Percentiles rank a stretch among this genome's conserved stretches.
These are phyloP conservation scores for Ceratocystis variospora DNA, from an alignment of 2,329 filamentous ascomycete genomes.

Conservation along the genomic window DNA sequence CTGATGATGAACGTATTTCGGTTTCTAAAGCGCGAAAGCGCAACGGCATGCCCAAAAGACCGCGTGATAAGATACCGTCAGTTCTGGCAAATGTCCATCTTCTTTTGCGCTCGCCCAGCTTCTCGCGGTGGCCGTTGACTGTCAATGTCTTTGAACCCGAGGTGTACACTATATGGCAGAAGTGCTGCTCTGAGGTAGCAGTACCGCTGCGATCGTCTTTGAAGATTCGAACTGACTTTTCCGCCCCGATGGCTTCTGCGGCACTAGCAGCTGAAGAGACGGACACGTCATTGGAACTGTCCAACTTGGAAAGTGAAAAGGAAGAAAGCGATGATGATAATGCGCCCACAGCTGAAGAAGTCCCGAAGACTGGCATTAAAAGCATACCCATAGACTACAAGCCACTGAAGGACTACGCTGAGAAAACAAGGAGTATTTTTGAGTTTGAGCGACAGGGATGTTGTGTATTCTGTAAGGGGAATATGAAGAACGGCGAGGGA, in stretches of 20 bases:
- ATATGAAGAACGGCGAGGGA: conserved; percentile 35
- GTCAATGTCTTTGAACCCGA: conserved; percentile 66
- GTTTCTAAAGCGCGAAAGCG: conserved; percentile 37
- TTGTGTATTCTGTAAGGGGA: conserved; percentile 40
- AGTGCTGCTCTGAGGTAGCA: conserved; percentile 38
- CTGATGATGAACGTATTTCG: conserved; percentile 45
- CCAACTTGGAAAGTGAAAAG: neutral
- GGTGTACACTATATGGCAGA: conserved; percentile 54
- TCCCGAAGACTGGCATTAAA: conserved; percentile 35
- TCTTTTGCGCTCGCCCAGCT: conserved; percentile 65
- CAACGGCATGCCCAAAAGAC: conserved; percentile 42
- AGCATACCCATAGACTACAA: conserved; percentile 42
- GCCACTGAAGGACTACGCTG: conserved; percentile 39
- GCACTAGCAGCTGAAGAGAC: neutral
- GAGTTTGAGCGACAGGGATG: conserved; percentile 42
- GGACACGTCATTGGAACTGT: neutral
- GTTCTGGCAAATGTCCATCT: conserved; percentile 70
- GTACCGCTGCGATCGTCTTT: conserved; percentile 37
- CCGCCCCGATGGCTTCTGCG: conserved; percentile 21
- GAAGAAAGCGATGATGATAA: neutral
- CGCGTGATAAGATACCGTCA: conserved; percentile 47
- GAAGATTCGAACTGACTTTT: conserved; percentile 44
- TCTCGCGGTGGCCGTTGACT: conserved; percentile 67
- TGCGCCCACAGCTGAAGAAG: neutral
- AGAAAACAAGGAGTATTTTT: conserved; percentile 41